Conservation (phyloP, 1,284 basidiomycete genomes). For the Rhizoctonia solani region DNA sequence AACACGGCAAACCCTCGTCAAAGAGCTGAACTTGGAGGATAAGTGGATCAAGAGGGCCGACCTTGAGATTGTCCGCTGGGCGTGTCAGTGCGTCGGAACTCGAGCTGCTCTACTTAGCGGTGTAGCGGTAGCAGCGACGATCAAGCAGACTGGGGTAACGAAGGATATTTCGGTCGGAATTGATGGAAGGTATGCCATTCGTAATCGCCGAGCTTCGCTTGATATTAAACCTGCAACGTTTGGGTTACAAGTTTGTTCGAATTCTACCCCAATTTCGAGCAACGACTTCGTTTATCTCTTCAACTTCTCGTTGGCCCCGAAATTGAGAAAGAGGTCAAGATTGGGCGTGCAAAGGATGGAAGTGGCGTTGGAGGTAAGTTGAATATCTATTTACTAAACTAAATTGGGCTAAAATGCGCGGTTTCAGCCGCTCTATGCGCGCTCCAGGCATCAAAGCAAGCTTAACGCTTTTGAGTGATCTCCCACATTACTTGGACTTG, state of each 20-base stretch:
- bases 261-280: conserved; percentile 85
- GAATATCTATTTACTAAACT: background rate
- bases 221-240: background rate
- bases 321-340: conserved; percentile 76
- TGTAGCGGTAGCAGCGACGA: conserved; percentile 82
- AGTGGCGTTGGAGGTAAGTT: conserved; percentile 93
- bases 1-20: conserved; percentile 30
- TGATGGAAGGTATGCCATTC: conserved; percentile 72
- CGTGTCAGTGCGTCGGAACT: conserved; percentile 74
- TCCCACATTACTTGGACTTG: background rate
- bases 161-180: conserved; percentile 77
- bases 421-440: conserved; percentile 73
- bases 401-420: background rate
- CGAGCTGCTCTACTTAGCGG: conserved; percentile 86
- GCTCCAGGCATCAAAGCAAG: conserved; percentile 64
- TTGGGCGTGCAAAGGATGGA: conserved; percentile 95
- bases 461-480: background rate
- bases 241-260: conserved; percentile 71
- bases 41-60: conserved; percentile 55
- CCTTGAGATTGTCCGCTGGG: conserved; percentile 80
- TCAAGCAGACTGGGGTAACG: conserved; percentile 73
- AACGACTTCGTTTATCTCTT: conserved; percentile 73
- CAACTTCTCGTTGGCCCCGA: conserved; percentile 76
- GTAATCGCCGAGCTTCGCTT: conserved; percentile 35
- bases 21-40: conserved; percentile 17